Percentiles rank a stretch among this genome's conserved stretches.
Evolutionary conservation across 2,329 filamentous ascomycete genomes (phyloP).

Genomic region (Cercospora sesami): DNA sequence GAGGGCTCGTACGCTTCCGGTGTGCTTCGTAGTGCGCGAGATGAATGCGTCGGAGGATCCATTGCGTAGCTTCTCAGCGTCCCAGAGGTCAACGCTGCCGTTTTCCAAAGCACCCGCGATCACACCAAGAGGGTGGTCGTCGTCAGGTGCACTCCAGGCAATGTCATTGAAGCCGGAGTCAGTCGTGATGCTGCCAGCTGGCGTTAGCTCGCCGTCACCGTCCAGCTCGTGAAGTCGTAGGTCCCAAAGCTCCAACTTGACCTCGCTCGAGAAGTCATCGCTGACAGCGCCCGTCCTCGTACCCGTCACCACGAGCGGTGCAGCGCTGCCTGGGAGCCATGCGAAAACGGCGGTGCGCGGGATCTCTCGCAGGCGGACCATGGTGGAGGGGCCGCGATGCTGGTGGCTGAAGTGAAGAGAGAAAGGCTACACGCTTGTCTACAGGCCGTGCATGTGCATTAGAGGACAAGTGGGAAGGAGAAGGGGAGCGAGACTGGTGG

Average conservation of each 20-base stretch:
- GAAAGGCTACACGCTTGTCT: conserved; percentile 5
- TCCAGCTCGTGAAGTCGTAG: conserved; percentile 75
- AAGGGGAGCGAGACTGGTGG: conserved; percentile 2
- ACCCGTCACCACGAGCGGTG: conserved; percentile 85
- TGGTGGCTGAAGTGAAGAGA: conserved; percentile 1
- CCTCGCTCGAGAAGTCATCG: conserved; percentile 96
- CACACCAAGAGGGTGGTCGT: conserved; percentile 77
- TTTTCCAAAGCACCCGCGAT: conserved; percentile 95
- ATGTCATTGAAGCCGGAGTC: conserved; percentile 98
- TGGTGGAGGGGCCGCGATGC: conserved; percentile 44
- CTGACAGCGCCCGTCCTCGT: conserved; percentile 94
- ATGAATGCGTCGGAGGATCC: conserved; percentile 69
- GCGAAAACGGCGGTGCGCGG: conserved; percentile 95
- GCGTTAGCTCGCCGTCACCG: conserved; percentile 79
- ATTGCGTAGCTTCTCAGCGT: conserved; percentile 68
- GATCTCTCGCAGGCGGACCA: conserved; percentile 97
- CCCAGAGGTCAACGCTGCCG: conserved; percentile 90
- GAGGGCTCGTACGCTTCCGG: conserved; percentile 85
- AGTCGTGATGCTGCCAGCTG: conserved; percentile 77
- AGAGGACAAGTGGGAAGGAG: conserved; percentile 6
- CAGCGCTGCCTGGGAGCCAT: conserved; percentile 80
- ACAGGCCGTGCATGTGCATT: conserved; percentile 11
- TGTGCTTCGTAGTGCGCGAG: conserved; percentile 85
- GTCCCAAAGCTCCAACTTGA: conserved; percentile 95
- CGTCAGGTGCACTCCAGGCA: conserved; percentile 83